Base-by-base conservation (phyloP, 2,329 filamentous ascomycete species). In the Pseudogymnoascus sp. region DNA sequence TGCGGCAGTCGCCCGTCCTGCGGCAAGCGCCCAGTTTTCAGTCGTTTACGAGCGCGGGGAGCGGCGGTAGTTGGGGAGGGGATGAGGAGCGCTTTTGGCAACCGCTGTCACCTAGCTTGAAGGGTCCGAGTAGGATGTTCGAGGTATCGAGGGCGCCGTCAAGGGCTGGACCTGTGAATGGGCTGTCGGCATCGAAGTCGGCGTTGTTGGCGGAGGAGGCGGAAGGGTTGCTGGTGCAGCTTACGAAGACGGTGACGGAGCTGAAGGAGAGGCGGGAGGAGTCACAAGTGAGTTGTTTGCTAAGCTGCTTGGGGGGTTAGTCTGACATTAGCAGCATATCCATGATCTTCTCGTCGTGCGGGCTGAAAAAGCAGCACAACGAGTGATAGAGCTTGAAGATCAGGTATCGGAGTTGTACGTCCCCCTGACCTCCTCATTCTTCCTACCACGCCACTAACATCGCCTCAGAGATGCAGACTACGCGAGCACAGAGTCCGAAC, bases 311-410 rank as follows among this genome's bases (percentile, higher is more conserved):
- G 19, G 38, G 13, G 7, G 11, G 7, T 37, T 33, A 19, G 11
- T 44, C 67, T 65, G 50, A 67, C 53, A 29, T 35, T 3, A 17
- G 71, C 68, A 85, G 78, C 84, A 87, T 67, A 86, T 89, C 64
- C 85, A 88, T 69, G 78, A 78, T 23, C 73, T 88, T 33, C 80
- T 88, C 21, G 78, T 85, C 61, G 80, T 80, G 44, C 80, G 84
- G 65, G 80, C 83, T 64, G 82, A 87, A 70, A 78, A 77, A 38
- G 80, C 86, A 60, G 80, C 82, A 44, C 77, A 84, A 66, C 81
- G 81, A 61, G 84, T 88, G 64, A 77, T 84, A 23, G 81, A 83
- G 64, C 77, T 89, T 13, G 84, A 88, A 68, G 79, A 79, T 38
- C 81, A 83, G 46, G 77, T 88, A 46, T 70, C 77, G 42, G 80